phyloP scores from a whole-genome alignment of 2,329 filamentous ascomycete species.

The Zymoseptoria crescenta region DNA sequence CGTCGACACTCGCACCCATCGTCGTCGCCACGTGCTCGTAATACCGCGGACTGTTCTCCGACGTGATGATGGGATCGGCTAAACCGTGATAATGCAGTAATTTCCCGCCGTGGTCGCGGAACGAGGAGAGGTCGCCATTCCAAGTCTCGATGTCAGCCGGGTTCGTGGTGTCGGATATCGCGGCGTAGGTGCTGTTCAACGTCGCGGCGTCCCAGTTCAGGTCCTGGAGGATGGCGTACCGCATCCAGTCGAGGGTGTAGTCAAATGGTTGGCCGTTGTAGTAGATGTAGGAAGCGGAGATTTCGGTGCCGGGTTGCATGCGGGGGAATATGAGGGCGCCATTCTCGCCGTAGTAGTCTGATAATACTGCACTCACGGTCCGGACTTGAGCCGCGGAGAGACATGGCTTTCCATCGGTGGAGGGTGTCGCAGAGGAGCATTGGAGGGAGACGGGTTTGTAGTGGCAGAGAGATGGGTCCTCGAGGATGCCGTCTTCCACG shows the following conservation, averaged over 20 bases:
- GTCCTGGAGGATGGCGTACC: slow-evolving; percentile 42
- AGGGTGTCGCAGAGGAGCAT: slow-evolving; percentile 28
- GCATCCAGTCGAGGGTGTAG: slow-evolving; percentile 42
- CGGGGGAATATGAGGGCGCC: slow-evolving; percentile 42
- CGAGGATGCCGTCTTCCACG: slow-evolving; percentile 39
- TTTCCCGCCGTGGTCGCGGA: slow-evolving; percentile 37
- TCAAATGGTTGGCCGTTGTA: slow-evolving; percentile 35
- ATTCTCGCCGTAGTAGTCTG: slow-evolving; percentile 33
- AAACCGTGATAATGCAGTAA: slow-evolving; percentile 39
- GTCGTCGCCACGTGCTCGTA: slow-evolving; percentile 37
- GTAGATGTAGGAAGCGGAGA: slow-evolving; percentile 26
- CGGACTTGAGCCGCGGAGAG: slow-evolving; percentile 36
- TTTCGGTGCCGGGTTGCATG: slow-evolving; percentile 43
- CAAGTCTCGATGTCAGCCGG: slow-evolving; percentile 35
- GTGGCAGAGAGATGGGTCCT: slow-evolving; percentile 37
- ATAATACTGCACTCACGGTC: slow-evolving; percentile 35
- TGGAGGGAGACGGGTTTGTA: slow-evolving; percentile 34
- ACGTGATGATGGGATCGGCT: slow-evolving; percentile 34
- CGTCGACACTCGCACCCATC: slow-evolving; percentile 40
- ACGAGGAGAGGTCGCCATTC: slow-evolving; percentile 35
- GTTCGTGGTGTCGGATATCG: slow-evolving; percentile 27
- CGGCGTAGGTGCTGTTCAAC: slow-evolving; percentile 32
- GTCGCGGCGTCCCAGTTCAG: slow-evolving; percentile 34
- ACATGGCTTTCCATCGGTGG: slow-evolving; percentile 30
- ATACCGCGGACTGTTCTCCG: slow-evolving; percentile 39